Evolutionary conservation across 805 yeast genomes (phyloP).

Genomic region (Pichia occidentalis): DNA sequence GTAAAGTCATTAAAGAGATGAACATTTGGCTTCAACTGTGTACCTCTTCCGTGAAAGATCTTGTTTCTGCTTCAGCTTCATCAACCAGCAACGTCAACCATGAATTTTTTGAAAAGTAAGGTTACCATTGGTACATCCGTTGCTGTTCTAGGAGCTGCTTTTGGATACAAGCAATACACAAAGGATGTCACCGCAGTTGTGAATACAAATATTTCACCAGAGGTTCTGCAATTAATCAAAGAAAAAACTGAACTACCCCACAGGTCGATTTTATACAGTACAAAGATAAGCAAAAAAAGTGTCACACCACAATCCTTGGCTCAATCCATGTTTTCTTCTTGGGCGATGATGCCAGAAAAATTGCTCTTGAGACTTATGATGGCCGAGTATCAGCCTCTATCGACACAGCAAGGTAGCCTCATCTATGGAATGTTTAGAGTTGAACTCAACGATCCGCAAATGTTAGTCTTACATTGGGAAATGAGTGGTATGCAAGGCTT

Average conservation of each 20-base stretch:
- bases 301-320: not conserved
- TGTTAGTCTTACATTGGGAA: not conserved
- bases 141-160: too few species aligned
- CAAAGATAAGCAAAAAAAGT: not conserved
- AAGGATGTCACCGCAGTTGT: not conserved
- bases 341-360: constrained; percentile 2
- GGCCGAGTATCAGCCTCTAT: not conserved
- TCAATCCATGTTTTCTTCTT: not conserved
- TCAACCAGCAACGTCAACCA: too few species aligned
- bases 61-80: too few species aligned
- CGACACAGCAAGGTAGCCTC: not conserved
- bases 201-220: not conserved
- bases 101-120: too few species aligned
- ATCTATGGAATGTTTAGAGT: constrained; percentile 2
- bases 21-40: too few species aligned
- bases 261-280: not conserved
- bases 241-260: not conserved
- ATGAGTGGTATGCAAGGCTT: not conserved
- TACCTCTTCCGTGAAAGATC: too few species aligned
- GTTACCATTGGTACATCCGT: too few species aligned
- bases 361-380: not conserved
- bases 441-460: not conserved
- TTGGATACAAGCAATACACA: constrained; percentile 1
- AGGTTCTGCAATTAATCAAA: not conserved
- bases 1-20: too few species aligned